Percentiles rank a stretch among this genome's conserved stretches.
Evolutionary conservation across 371 early-diverging fungal species (phyloP).

Genomic region (Homolaphlyctis polyrhiza): DNA sequence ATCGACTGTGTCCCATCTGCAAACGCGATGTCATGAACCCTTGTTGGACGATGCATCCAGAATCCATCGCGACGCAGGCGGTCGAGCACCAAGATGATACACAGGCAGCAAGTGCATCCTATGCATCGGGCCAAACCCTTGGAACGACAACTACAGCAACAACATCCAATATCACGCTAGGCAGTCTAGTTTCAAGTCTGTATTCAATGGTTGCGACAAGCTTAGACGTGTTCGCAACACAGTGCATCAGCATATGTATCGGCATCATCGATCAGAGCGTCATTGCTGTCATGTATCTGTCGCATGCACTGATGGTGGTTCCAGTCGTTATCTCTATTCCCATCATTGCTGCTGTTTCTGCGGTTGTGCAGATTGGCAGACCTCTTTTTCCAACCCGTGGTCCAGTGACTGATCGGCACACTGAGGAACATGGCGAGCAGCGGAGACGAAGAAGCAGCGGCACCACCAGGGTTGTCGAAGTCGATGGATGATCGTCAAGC

Average conservation of each 20-base stretch:
- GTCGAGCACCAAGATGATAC: neutral
- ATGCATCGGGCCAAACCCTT: neutral
- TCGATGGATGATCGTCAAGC: neutral
- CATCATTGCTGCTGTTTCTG: neutral
- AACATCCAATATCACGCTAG: neutral
- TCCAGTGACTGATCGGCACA: too few relatives aligned
- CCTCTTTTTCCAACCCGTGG: too few relatives aligned
- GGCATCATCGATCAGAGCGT: neutral
- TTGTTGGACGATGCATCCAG: neutral
- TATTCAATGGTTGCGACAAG: neutral
- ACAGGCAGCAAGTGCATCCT: neutral
- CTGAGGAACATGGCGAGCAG: neutral
- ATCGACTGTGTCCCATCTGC: constrained; percentile 44
- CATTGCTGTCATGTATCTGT: neutral
- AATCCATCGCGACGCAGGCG: neutral
- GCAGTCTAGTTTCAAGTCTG: neutral
- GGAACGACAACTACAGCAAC: neutral
- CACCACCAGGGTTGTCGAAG: neutral
- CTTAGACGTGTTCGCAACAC: neutral
- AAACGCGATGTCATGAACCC: constrained; percentile 29
- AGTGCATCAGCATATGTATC: neutral
- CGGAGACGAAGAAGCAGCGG: neutral
- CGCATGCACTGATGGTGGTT: neutral
- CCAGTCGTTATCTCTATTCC: neutral
- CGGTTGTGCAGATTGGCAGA: neutral